These are phyloP conservation scores for Fragaria vesca DNA, from an alignment of 306 rosid species.

Conservation along the genomic window DNA sequence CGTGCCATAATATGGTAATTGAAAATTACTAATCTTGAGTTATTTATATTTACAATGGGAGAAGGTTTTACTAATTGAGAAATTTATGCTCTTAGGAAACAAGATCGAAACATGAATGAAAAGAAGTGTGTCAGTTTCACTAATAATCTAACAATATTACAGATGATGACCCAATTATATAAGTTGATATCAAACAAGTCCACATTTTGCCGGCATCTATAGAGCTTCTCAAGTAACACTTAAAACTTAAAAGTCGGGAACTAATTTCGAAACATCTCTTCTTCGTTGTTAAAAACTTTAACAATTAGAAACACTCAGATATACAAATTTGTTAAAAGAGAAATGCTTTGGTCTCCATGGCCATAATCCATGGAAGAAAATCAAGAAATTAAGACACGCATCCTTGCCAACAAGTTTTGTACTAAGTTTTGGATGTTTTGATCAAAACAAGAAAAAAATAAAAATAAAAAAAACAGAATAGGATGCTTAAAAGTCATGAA, in stretches of 20 bases:
- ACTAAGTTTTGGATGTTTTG: background rate
- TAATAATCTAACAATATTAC: background rate
- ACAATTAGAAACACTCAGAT: too few relatives aligned
- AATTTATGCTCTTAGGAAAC: background rate
- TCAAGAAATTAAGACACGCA: background rate
- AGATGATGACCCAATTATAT: background rate
- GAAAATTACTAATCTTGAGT: background rate
- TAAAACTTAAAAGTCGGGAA: too few relatives aligned
- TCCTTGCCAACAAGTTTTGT: background rate
- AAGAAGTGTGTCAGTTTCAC: too few relatives aligned
- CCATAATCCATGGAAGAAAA: background rate
- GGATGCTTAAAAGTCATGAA: background rate
- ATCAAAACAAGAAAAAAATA: background rate
- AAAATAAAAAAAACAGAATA: background rate
- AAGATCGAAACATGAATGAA: background rate
- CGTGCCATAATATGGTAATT: background rate
- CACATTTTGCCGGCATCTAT: background rate
- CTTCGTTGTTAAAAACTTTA: too few relatives aligned
- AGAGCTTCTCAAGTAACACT: too few relatives aligned
- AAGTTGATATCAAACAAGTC: background rate
- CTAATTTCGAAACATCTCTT: background rate
- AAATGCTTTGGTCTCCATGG: background rate
- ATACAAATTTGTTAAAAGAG: background rate
- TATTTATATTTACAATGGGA: background rate
- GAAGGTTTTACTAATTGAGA: too few relatives aligned